A percentile compares a stretch with the other conserved stretches of the same genome.
phyloP scores from a whole-genome alignment of 768 basidiomycete genomes.

The Podaxis sp. region DNA sequence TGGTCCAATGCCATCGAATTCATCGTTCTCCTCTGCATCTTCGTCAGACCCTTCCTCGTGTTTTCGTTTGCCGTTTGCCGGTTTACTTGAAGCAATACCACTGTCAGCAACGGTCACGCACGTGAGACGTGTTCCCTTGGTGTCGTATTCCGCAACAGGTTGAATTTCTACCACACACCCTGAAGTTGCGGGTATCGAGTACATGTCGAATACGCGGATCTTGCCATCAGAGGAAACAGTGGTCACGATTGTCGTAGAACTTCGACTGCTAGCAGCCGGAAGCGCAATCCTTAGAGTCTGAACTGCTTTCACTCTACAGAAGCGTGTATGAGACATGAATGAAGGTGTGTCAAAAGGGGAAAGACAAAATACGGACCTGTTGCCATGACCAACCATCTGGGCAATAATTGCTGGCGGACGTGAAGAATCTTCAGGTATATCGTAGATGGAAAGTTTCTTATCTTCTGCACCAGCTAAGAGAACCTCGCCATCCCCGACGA shows the following conservation, averaged over 20 bases:
- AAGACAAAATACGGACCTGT: conserved; percentile 51
- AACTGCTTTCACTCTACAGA: conserved; percentile 72
- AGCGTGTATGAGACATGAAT: not conserved
- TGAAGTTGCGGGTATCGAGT: conserved; percentile 32
- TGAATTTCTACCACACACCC: conserved; percentile 32
- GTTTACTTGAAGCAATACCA: conserved; percentile 13
- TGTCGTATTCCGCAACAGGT: conserved; percentile 70
- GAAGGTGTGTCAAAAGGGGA: conserved; percentile 7
- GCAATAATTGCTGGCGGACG: conserved; percentile 58
- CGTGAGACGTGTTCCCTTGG: conserved; percentile 82
- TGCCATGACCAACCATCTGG: conserved; percentile 73
- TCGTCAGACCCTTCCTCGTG: conserved; percentile 17
- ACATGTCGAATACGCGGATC: conserved; percentile 72
- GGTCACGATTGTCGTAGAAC: conserved; percentile 58
- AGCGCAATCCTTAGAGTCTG: conserved; percentile 61
- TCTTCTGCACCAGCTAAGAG: conserved; percentile 88
- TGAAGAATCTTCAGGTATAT: conserved; percentile 42
- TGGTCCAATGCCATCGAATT: conserved; percentile 18
- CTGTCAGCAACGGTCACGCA: conserved; percentile 44
- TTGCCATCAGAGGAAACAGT: conserved; percentile 91
- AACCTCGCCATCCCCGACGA: conserved; percentile 55
- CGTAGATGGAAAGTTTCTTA: conserved; percentile 79
- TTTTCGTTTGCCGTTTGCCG: conserved; percentile 22
- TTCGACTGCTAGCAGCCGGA: conserved; percentile 30
- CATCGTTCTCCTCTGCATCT: conserved; percentile 19